Conservation (phyloP, 768 basidiomycete species). For the Butyriboletus loyo region DNA sequence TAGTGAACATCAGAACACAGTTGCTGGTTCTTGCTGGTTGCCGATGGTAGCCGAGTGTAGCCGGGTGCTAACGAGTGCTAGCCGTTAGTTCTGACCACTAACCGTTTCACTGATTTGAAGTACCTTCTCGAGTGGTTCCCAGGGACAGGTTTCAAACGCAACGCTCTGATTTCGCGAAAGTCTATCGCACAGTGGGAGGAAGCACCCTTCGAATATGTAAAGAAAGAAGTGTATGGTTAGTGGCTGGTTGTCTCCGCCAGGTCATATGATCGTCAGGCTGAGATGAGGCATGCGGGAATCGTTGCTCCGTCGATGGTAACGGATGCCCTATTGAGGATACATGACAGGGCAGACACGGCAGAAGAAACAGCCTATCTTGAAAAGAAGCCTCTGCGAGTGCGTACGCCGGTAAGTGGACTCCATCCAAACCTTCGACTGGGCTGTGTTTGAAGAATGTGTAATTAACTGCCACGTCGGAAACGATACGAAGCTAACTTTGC, state of each 20-base stretch:
- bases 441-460: constrained; percentile 5
- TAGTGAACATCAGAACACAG: too few relatives aligned
- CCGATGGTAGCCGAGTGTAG: too few relatives aligned
- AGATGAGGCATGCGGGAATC: constrained; percentile 4
- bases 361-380: constrained; percentile 12
- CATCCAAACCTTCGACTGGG: not conserved
- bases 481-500: constrained; percentile 12
- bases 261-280: not conserved
- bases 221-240: constrained; percentile 20
- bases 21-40: too few relatives aligned
- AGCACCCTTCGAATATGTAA: constrained; percentile 23
- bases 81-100: too few relatives aligned
- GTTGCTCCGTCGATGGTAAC: constrained; percentile 26
- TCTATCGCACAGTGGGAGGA: constrained; percentile 13
- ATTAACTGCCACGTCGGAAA: constrained; percentile 23
- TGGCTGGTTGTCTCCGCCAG: not conserved
- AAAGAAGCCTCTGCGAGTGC: constrained; percentile 22
- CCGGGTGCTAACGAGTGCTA: too few relatives aligned
- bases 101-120: too few relatives aligned
- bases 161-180: constrained; percentile 10
- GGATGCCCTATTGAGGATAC: constrained; percentile 15
- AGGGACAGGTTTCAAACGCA: constrained; percentile 20
- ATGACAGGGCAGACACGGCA: constrained; percentile 1
- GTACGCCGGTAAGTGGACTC: constrained; percentile 12
- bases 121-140: constrained; percentile 25